A percentile compares a stretch with the other conserved stretches of the same genome.
Conservation (phyloP, 1,284 basidiomycete species). For the Malassezia restricta region DNA sequence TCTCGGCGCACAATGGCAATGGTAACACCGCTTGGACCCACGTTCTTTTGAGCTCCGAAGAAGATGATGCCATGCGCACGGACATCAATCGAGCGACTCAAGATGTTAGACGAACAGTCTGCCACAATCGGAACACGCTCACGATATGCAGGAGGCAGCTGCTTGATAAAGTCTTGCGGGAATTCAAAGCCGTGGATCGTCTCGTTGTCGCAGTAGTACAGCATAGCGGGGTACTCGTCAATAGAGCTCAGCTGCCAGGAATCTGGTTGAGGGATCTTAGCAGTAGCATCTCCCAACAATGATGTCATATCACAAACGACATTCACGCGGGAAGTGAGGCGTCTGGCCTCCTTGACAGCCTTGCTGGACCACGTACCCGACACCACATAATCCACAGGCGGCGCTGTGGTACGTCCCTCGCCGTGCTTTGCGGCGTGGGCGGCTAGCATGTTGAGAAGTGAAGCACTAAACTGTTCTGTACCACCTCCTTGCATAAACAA, state of each 20-base stretch:
- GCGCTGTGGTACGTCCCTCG: constrained; percentile 11
- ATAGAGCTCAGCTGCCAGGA: constrained; percentile 62
- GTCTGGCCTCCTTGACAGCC: constrained; percentile 36
- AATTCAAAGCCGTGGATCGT: constrained; percentile 95
- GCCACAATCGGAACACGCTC: constrained; percentile 66
- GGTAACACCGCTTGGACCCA: constrained; percentile 86
- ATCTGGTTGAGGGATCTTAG: constrained; percentile 60
- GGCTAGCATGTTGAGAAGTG: constrained; percentile 40
- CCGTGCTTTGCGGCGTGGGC: constrained; percentile 30
- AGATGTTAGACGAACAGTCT: constrained; percentile 93
- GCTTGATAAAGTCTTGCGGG: constrained; percentile 60
- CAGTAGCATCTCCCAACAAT: constrained; percentile 20
- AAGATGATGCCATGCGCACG: constrained; percentile 67
- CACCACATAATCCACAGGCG: constrained; percentile 41
- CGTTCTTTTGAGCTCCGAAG: constrained; percentile 98
- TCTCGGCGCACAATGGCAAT: constrained; percentile 85
- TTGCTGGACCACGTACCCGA: constrained; percentile 42
- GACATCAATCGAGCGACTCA: constrained; percentile 82
- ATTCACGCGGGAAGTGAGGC: constrained; percentile 29
- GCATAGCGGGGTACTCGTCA: constrained; percentile 60
- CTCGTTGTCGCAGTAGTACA: constrained; percentile 99
- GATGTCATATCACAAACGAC: constrained; percentile 30
- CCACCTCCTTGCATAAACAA: constrained; percentile 43
- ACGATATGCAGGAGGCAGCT: constrained; percentile 53
- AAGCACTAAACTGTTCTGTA: constrained; percentile 42